Evolutionary conservation across 2,329 filamentous ascomycete genomes (phyloP), one percentile per base, ranked within the genome.

Genomic region (Botryotinia globosa): DNA sequence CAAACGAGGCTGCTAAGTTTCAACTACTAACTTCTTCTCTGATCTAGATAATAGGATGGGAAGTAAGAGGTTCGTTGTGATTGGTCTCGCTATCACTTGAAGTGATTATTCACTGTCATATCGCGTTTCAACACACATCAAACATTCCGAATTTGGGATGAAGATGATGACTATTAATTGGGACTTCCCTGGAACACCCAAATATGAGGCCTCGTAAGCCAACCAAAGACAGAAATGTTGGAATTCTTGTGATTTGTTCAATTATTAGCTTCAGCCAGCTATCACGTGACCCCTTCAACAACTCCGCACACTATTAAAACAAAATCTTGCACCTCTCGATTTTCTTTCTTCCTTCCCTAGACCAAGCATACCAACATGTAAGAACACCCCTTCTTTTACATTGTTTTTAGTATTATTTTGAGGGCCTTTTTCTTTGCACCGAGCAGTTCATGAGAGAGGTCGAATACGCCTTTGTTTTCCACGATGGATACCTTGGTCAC

Each of bases 181-280:
- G 14, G 5, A 51, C 10, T n/a, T 16, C 48, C 14, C 48, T n/a
- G 1, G 0, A 0, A 5, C n/a, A 16, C 1, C 5, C 5, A 14
- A 4, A n/a, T n/a, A 16, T 51, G 25, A n/a, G 5, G 25, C 25
- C 48, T 51, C 25, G 4, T 3, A 7, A 51, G 4, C 14, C 5
- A 51, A 51, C 48, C 48, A 51, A n/a, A 16, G 48, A 51, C 4
- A 51, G 12, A 16, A n/a, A 51, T 14, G 25, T 5, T n/a, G 6
- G 25, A 51, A n/a, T 51, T 6, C 22, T 51, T 14, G 48, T 51
- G 48, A 14, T 51, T n/a, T 51, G 25, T 16, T 51, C 25, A n/a
- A 51, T 16, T 14, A 51, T 10, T 51, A n/a, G 25, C 48, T 25
- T n/a, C 5, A 25, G 10, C 3, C 2, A 1, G 1, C n/a, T 0